Evolutionary conservation across 768 basidiomycete species (phyloP), one percentile per base, ranked within the genome.

Genomic region (Xerocomus potaroensis): DNA sequence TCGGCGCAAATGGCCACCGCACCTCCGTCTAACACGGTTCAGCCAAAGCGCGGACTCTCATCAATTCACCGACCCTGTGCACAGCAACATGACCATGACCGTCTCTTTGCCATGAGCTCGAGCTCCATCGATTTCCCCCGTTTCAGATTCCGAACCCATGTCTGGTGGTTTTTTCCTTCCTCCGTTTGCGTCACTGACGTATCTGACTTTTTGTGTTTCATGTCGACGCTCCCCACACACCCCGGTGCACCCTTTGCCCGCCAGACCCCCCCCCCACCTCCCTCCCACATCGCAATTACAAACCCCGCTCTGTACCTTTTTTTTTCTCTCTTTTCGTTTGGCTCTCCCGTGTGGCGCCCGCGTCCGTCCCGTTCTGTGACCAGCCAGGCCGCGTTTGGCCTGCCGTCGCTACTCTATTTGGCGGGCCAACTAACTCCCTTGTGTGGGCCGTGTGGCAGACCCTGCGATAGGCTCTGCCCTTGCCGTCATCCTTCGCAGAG

Each of bases 201-300:
- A 45, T 31, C 40, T 33, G 26, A 6, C 26, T 27, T 27, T 27
- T 27, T 22, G 36, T 29, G 58, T 60, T 60, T 60, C 59, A 60
- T 45, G 37, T 59, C 37, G 47, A 58, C 55, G 51, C 59, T 43
- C 58, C 49, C 59, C 55, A 59, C 58, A 54, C 34, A 15, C 38
- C 43, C 54, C 58, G 58, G 50, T 33, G 29, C 33, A 36, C 55
- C 58, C 51, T 59, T 41, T 48, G 48, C 56, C 60, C 56, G 59
- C 41, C 24, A 41, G 35, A 43, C 29, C 11, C 27, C 19, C 31
- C 38, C 50, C 40, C 34, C n/a, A n/a, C n/a, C n/a, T n/a, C n/a
- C n/a, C n/a, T n/a, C n/a, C 35, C 32, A 44, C 27, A 31, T 35
- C 30, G n/a, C 21, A 11, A 31, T 45, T n/a, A n/a, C n/a, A n/a